These are phyloP conservation scores for Linnemannia zychae DNA, from an alignment of 192 early-diverging fungal species.

Conservation along the genomic window DNA sequence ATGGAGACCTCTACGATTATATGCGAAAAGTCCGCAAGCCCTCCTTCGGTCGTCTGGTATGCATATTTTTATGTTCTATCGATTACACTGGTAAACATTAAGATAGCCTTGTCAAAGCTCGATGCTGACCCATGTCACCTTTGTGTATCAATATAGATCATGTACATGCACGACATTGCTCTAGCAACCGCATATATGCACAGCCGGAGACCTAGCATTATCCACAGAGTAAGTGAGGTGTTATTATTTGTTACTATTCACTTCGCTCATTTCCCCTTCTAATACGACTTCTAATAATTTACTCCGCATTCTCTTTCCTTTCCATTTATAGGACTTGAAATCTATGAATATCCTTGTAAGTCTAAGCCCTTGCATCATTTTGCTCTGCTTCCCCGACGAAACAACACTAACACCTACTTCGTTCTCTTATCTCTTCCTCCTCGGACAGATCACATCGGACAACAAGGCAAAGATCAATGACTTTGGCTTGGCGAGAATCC, in stretches of 20 bases:
- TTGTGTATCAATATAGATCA: slow-evolving; percentile 56
- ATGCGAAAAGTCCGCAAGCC: slow-evolving; percentile 75
- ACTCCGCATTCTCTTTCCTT: neutral
- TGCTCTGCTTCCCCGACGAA: slow-evolving; percentile 20
- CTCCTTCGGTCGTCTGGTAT: slow-evolving; percentile 70
- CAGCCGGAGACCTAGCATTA: slow-evolving; percentile 78
- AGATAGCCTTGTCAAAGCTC: neutral
- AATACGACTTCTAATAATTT: neutral
- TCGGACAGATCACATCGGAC: slow-evolving; percentile 62
- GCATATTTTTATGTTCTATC: neutral
- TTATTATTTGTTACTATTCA: neutral
- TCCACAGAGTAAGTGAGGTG: slow-evolving; percentile 68
- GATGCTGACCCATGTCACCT: neutral
- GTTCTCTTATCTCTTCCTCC: neutral
- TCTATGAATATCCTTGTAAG: slow-evolving; percentile 81
- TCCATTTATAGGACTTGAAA: slow-evolving; percentile 71
- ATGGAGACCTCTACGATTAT: slow-evolving; percentile 82
- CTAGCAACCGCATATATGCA: slow-evolving; percentile 75
- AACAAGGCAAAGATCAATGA: slow-evolving; percentile 84
- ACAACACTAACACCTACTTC: neutral
- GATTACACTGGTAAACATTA: neutral
- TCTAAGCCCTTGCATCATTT: neutral
- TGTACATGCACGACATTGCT: slow-evolving; percentile 85
- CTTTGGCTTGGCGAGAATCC: slow-evolving; percentile 84
- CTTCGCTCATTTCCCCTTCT: no score